Evolutionary conservation across 2,329 filamentous ascomycete genomes (phyloP), one percentile per base, ranked within the genome.

Genomic region (Aspergillus tanneri): DNA sequence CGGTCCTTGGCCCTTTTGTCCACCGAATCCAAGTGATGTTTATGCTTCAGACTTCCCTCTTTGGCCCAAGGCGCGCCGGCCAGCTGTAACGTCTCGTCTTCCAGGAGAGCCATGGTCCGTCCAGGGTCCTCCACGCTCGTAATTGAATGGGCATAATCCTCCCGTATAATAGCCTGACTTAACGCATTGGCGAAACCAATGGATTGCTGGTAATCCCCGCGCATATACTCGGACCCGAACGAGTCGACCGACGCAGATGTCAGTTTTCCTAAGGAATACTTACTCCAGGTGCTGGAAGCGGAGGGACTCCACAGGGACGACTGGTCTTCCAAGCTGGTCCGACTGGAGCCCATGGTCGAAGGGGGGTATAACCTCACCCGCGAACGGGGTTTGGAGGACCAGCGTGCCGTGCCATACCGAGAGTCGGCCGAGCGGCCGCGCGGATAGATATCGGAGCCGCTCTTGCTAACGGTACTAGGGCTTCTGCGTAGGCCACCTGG

Each of bases 41-140:
- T 97, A 74, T 99, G 92, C 58, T 92, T 92, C 16, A 97, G 77
- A 59, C 95, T 89, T 53, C 93, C 93, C 71, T 99, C 93, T 72
- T 99, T 99, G 22, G 95, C 86, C 93, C 93, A 99, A 0, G 93
- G 93, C n/a, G 93, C 89, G 19, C 93, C 93, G 9, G 87, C 84
- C 30, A 99, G 83, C 64, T 95, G 91, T 10, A 99, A 79, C 0
- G 87, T 90, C 63, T 99, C 93, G 62, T 97, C 93, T 61, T 96
- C 92, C 0, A 97, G 81, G 8, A 96, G 74, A 21, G 86, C 83
- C 4, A 81, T 76, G 1, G 75, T 74, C 39, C 77, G 77, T 25
- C 83, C 71, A 36, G 83, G 81, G 23, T 85, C 83, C 58, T 86
- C 85, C 54, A 75, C 57, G 75, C 76, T 62, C 71, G 56, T 72